phyloP scores from a whole-genome alignment of 75 land plant genomes.

The Sequoia sempervirens region DNA sequence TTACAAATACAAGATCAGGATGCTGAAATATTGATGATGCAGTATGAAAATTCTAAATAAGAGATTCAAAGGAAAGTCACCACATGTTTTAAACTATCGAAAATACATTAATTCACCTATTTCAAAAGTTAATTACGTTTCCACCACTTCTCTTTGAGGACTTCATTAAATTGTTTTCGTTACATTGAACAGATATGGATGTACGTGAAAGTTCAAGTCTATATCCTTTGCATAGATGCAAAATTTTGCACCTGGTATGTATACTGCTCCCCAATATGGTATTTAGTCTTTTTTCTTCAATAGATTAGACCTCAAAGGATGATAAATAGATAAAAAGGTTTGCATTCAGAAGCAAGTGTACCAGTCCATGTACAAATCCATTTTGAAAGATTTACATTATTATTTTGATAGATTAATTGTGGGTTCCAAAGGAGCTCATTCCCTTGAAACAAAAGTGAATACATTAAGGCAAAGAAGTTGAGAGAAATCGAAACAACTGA shows the following conservation, averaged over 20 bases:
- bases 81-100: neutral
- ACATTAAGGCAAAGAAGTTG: no score
- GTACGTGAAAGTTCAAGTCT: neutral
- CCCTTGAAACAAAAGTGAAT: no score
- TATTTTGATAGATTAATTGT: neutral
- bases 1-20: neutral
- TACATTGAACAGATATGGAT: constrained; percentile 7
- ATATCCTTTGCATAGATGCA: constrained; percentile 16
- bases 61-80: neutral
- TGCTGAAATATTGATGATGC: neutral
- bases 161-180: neutral
- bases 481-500: no score
- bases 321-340: neutral
- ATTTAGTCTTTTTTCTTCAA: neutral
- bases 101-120: neutral
- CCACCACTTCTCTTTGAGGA: neutral
- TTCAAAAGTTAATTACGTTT: neutral
- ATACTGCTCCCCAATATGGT: neutral
- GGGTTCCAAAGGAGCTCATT: no score
- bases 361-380: neutral
- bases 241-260: constrained; percentile 10
- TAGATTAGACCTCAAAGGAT: neutral
- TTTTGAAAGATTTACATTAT: constrained; percentile 1
- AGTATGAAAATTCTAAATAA: neutral
- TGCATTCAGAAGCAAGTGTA: neutral